Percentiles rank a stretch among this genome's conserved stretches.
Evolutionary conservation across 2,329 filamentous ascomycete genomes (phyloP).

Genomic region (Microcyclospora tardicrescens): DNA sequence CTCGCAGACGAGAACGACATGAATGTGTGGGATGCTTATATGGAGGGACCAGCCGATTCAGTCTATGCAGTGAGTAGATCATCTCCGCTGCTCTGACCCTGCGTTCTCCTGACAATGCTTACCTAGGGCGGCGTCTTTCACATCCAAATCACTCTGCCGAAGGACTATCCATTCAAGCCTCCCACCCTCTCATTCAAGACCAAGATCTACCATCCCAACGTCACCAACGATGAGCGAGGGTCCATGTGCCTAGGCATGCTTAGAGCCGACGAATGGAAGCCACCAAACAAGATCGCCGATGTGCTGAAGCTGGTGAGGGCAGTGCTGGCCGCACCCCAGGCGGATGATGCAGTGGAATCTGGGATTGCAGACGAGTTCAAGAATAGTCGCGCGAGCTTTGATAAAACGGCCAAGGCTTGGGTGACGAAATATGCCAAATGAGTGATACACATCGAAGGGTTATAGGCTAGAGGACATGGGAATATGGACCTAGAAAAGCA

Average conservation of each 20-base stretch:
- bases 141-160: constrained; percentile 58
- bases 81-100: constrained; percentile 2
- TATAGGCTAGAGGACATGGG: too few relatives aligned
- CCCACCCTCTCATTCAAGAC: constrained; percentile 68
- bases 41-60: constrained; percentile 53
- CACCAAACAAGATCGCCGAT: constrained; percentile 58
- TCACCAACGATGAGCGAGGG: constrained; percentile 74
- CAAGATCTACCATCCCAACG: constrained; percentile 91
- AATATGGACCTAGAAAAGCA: too few relatives aligned
- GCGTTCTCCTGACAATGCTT: constrained; percentile 1
- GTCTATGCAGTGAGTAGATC: constrained; percentile 47
- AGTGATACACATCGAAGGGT: not conserved
- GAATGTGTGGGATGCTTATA: constrained; percentile 53
- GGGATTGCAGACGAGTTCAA: constrained; percentile 77
- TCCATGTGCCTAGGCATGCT: constrained; percentile 77
- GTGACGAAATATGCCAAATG: constrained; percentile 55
- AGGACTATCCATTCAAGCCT: constrained; percentile 82
- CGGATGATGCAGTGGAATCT: constrained; percentile 78
- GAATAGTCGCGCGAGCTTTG: constrained; percentile 53
- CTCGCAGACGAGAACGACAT: constrained; percentile 52
- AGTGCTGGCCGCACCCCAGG: constrained; percentile 67
- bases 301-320: constrained; percentile 66
- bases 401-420: constrained; percentile 63
- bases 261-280: constrained; percentile 84
- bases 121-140: constrained; percentile 57